phyloP scores from a whole-genome alignment of 495 filamentous ascomycete species.

The Glarea lozoyensis region DNA sequence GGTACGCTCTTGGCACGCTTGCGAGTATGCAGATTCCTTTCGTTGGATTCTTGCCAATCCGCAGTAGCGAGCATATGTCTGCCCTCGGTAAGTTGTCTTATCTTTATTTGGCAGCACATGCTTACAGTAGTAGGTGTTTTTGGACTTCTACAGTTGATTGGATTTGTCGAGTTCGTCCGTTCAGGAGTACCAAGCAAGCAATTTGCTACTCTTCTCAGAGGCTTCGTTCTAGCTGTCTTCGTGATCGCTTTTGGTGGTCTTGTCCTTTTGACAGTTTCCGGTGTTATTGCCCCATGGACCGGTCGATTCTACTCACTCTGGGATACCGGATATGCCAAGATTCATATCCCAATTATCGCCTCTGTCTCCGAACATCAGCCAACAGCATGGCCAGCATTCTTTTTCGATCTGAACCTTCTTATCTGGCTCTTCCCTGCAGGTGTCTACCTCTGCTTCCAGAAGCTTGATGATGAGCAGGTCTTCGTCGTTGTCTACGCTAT shows the following conservation, averaged over 20 bases:
- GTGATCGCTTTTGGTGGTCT: constrained; percentile 62
- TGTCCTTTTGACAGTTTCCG: constrained; percentile 73
- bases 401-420: constrained; percentile 96
- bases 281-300: constrained; percentile 94
- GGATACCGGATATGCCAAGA: constrained; percentile 99
- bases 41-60: constrained; percentile 92
- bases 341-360: constrained; percentile 98
- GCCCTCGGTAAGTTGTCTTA: constrained; percentile 61
- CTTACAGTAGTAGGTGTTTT: constrained; percentile 68
- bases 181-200: constrained; percentile 82
- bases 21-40: constrained; percentile 99
- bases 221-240: constrained; percentile 70
- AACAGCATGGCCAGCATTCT: constrained; percentile 99
- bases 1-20: constrained; percentile 94
- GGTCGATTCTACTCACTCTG: constrained; percentile 99
- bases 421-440: constrained; percentile 99
- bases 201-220: constrained; percentile 77
- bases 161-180: constrained; percentile 85
- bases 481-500: constrained; percentile 97
- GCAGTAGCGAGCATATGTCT: constrained; percentile 98
- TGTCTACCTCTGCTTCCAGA: constrained; percentile 96
- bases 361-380: constrained; percentile 99
- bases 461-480: constrained; percentile 91
- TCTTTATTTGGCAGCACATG: background rate
- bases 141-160: constrained; percentile 89